Evolutionary conservation across 228 moss, liverwort and hornwort genomes (phyloP).

Genomic region (Sphagnum fallax): DNA sequence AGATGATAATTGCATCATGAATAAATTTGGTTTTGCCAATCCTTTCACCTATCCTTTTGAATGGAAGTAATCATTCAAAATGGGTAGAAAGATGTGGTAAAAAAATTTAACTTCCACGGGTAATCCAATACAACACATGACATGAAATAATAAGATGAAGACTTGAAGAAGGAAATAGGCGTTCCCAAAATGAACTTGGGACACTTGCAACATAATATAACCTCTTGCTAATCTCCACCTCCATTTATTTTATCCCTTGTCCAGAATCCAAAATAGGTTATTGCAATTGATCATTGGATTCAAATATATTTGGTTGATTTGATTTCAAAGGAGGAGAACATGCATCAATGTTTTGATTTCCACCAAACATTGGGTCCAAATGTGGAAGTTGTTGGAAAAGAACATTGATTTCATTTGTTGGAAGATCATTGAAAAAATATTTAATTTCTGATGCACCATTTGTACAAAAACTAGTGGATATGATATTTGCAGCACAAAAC

Average conservation of each 20-base stretch:
- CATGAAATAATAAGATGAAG: constrained; percentile 31
- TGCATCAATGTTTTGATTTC: neutral
- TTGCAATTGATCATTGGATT: too few relatives aligned
- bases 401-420: constrained; percentile 34
- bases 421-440: constrained; percentile 31
- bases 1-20: too few relatives aligned
- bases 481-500: constrained; percentile 27
- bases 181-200: constrained; percentile 27
- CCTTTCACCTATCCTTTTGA: too few relatives aligned
- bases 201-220: constrained; percentile 26
- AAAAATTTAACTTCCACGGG: constrained; percentile 10
- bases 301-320: too few relatives aligned
- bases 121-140: constrained; percentile 41
- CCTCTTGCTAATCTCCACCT: neutral
- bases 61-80: too few relatives aligned
- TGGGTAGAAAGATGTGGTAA: too few relatives aligned
- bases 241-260: too few relatives aligned
- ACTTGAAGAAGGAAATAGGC: constrained; percentile 17
- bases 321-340: neutral
- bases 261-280: too few relatives aligned
- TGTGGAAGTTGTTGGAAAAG: constrained; percentile 17
- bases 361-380: neutral
- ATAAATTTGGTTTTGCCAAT: too few relatives aligned
- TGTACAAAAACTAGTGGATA: constrained; percentile 4
- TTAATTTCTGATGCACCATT: constrained; percentile 16